Evolutionary conservation across 257 asterid genomes (phyloP).

Genomic region (Nicotiana tomentosiformis): DNA sequence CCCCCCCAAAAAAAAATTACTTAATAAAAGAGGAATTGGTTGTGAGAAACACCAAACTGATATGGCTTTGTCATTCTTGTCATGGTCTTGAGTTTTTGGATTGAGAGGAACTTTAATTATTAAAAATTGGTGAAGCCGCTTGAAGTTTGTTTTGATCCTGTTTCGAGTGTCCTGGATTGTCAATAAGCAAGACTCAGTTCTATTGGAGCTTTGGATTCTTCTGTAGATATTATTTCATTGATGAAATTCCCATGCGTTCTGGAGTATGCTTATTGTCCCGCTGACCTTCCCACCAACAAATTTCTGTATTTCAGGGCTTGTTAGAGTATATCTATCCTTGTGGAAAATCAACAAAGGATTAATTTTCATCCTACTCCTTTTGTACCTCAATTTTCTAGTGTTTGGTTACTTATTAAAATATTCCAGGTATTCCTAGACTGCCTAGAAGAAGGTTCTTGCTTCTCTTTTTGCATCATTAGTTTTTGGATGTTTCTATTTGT

Average conservation of each 20-base stretch:
- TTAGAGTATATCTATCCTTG: background rate
- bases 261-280: background rate
- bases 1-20: too few species aligned
- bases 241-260: background rate
- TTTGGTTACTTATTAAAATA: background rate
- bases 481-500: background rate
- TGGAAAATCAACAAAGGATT: background rate
- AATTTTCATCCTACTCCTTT: background rate
- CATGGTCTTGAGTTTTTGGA: background rate
- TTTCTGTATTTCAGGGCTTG: background rate
- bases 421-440: background rate
- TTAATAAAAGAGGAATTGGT: background rate
- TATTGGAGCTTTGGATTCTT: background rate
- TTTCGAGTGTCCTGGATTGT: background rate
- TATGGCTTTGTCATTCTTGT: background rate
- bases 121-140: background rate
- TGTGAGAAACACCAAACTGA: background rate
- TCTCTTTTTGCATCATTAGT: background rate
- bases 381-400: background rate
- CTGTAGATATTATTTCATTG: background rate
- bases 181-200: background rate
- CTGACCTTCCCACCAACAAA: background rate
- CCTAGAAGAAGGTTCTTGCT: conserved; percentile 2
- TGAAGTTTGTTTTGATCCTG: background rate
- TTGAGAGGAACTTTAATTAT: background rate